phyloP scores from a whole-genome alignment of 768 basidiomycete genomes.

The Rhizopogon vinicolor region DNA sequence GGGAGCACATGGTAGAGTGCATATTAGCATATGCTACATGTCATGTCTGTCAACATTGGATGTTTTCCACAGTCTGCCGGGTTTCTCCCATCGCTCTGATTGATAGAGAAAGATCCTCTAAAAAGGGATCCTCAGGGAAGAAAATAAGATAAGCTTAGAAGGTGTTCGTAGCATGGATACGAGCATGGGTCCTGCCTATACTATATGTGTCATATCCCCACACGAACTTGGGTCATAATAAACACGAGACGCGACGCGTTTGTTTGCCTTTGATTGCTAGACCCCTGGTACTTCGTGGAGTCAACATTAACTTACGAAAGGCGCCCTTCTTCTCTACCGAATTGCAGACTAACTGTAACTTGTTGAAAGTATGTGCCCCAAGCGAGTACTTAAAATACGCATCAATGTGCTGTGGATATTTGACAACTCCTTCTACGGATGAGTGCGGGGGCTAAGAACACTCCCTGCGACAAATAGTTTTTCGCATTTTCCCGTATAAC shows the following conservation, averaged over 20 bases:
- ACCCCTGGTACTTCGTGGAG: slow-evolving; percentile 12
- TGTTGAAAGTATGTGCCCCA: no score
- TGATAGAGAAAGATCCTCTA: not conserved
- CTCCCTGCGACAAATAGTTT: not conserved
- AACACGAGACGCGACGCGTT: slow-evolving; percentile 43
- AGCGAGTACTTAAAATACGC: not conserved
- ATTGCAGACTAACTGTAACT: slow-evolving; percentile 2
- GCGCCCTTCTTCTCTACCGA: not conserved
- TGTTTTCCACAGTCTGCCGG: not conserved
- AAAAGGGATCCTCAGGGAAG: not conserved
- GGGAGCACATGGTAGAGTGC: not conserved
- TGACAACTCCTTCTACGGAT: no score
- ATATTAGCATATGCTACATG: not conserved
- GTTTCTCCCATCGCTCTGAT: not conserved
- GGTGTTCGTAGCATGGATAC: not conserved
- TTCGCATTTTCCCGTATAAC: not conserved
- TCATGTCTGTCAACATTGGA: not conserved
- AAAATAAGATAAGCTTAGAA: not conserved
- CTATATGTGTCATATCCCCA: not conserved
- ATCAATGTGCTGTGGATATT: no score
- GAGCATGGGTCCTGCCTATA: not conserved
- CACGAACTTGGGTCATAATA: slow-evolving; percentile 1
- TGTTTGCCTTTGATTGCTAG: slow-evolving; percentile 33
- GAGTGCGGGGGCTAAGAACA: not conserved
- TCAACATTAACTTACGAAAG: not conserved